phyloP scores from a whole-genome alignment of 192 early-diverging fungal genomes.

The Umbelopsis vinacea region DNA sequence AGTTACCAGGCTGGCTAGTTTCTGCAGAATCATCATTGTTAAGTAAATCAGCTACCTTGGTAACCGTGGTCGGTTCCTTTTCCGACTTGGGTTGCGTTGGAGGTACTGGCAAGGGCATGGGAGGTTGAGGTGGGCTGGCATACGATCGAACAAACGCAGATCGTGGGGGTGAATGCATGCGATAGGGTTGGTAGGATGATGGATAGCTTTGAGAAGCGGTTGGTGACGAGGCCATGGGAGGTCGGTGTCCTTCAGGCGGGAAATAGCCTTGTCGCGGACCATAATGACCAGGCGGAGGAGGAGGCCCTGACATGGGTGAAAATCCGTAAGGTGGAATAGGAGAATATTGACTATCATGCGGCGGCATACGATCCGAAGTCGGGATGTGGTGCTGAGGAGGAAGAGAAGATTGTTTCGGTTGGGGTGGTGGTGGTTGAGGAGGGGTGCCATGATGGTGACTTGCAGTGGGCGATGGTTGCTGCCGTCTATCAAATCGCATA shows the following conservation, averaged over 20 bases:
- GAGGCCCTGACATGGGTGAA: background rate
- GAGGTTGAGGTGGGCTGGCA: background rate
- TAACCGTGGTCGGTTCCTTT: slow-evolving; percentile 21
- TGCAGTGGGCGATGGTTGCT: background rate
- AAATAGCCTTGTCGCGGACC: slow-evolving; percentile 24
- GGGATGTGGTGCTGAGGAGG: slow-evolving; percentile 9
- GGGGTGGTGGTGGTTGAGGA: background rate
- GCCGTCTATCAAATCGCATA: slow-evolving; percentile 16
- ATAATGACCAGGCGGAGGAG: background rate
- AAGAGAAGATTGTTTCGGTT: background rate
- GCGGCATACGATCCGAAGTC: background rate
- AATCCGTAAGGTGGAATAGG: background rate
- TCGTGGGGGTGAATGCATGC: slow-evolving; percentile 17
- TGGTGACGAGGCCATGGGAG: background rate
- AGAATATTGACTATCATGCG: background rate
- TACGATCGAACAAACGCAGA: slow-evolving; percentile 18
- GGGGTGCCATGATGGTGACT: background rate
- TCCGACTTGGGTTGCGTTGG: background rate
- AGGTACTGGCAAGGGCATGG: background rate
- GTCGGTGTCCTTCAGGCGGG: slow-evolving; percentile 10
- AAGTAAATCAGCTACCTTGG: slow-evolving; percentile 40
- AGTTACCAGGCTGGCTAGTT: slow-evolving; percentile 32
- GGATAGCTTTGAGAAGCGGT: slow-evolving; percentile 6
- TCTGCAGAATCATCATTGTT: slow-evolving; percentile 43
- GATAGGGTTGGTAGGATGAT: slow-evolving; percentile 11